Evolutionary conservation across 2,329 filamentous ascomycete species (phyloP).

Genomic region (Phaeoacremonium minimum): DNA sequence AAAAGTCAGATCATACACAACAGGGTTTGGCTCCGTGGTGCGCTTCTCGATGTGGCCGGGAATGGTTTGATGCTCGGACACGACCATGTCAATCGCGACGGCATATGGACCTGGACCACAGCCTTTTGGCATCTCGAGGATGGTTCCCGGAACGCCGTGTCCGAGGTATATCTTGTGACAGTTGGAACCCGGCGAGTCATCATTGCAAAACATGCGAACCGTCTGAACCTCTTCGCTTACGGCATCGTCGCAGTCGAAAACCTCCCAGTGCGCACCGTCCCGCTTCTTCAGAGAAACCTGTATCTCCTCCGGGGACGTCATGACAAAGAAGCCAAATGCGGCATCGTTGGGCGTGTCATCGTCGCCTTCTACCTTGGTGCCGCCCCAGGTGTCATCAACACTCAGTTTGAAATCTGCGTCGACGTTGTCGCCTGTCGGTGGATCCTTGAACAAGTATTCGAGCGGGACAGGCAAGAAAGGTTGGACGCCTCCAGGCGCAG

Average conservation of each 20-base stretch:
- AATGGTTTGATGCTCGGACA: conserved; percentile 14
- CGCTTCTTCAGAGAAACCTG: conserved; percentile 30
- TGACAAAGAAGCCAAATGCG: conserved; percentile 25
- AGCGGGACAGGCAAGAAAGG: conserved; percentile 30
- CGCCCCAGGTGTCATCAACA: no score
- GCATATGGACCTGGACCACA: conserved; percentile 34
- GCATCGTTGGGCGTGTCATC: conserved; percentile 22
- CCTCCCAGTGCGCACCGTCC: conserved; percentile 38
- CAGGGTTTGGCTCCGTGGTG: not conserved
- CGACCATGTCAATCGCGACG: conserved; percentile 24
- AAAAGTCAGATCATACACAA: conserved; percentile 30
- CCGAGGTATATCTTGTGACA: conserved; percentile 30
- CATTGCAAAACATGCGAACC: conserved; percentile 30
- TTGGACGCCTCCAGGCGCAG: conserved; percentile 17
- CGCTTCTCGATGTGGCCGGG: conserved; percentile 13
- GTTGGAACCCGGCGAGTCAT: conserved; percentile 24
- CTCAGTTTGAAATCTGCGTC: conserved; percentile 22
- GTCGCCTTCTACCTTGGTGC: no score
- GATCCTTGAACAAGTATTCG: conserved; percentile 26
- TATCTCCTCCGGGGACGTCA: conserved; percentile 24
- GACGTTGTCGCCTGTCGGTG: conserved; percentile 21
- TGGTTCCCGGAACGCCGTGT: conserved; percentile 28
- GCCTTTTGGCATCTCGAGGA: conserved; percentile 33
- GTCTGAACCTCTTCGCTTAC: conserved; percentile 23
- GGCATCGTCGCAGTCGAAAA: conserved; percentile 28